Evolutionary conservation across 2,329 filamentous ascomycete genomes (phyloP), one percentile per base, ranked within the genome.

Genomic region (Sporothrix brasiliensis): DNA sequence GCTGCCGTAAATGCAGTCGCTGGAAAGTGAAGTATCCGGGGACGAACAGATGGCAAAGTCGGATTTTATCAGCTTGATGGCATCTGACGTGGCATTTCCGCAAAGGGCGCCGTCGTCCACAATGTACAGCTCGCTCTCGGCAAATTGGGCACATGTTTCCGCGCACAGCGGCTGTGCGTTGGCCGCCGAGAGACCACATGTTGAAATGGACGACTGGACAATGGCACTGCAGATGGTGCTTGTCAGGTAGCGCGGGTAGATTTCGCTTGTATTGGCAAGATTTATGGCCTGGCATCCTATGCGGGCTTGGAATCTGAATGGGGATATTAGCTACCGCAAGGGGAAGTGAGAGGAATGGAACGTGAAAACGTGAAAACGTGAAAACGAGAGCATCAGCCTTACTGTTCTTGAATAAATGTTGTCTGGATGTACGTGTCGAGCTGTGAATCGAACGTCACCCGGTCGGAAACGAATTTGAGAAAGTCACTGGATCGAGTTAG

Each of bases 181-280:
- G 41, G 85, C 81, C n/a, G 84, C 79, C 0, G 89, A 86, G 60
- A 96, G 82, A 24, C 82, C 80, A 80, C 95, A 99, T 34, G 85
- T 78, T 13, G 81, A 78, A 76, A 91, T 88, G 5, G 95, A 98
- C 78, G 93, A 94, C 80, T 99, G 95, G 67, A 99, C 88, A 77
- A 99, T 91, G 74, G 92, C 87, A 83, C 96, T 98, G 85, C 95
- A 99, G 74, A 99, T 86, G 73, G 96, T 90, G 72, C 92, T 95
- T 61, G 89, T 95, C 5, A 94, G 97, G 81, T 94, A 99, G 76
- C 95, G 91, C 65, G 95, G 94, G 81, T 99, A 99, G 77, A 94
- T 87, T 76, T 91, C 86, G 75, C 88, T 90, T 4, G 93, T 90
- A 78, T 97, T 92, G 70, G 88, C 88, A 70, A 94, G 86, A 77